Percentiles rank a stretch among this genome's conserved stretches.
phyloP scores from a whole-genome alignment of 192 early-diverging fungal genomes.

The Chytriomyces sp. region DNA sequence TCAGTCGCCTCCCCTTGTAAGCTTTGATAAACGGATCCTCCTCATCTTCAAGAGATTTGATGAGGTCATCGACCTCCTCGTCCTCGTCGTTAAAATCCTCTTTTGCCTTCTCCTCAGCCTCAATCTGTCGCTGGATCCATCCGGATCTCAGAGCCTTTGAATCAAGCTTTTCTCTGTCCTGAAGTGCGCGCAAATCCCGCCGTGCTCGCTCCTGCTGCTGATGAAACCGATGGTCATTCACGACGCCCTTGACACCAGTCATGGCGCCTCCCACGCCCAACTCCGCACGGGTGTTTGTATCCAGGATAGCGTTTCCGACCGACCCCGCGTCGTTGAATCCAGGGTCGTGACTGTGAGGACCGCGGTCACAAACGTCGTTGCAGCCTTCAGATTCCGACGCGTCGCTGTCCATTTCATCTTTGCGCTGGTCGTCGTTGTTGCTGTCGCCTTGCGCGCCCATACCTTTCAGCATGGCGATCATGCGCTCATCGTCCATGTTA shows the following conservation, averaged over 20 bases:
- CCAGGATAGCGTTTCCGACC: constrained; percentile 22
- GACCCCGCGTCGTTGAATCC: neutral
- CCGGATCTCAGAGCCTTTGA: constrained; percentile 45
- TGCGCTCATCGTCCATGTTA: constrained; percentile 22
- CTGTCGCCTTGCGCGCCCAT: constrained; percentile 25
- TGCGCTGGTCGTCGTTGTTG: constrained; percentile 29
- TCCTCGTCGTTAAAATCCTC: constrained; percentile 30
- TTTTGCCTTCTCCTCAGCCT: constrained; percentile 38
- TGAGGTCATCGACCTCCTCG: constrained; percentile 40
- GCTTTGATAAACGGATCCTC: constrained; percentile 42
- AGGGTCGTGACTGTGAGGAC: neutral
- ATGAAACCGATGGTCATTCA: constrained; percentile 59
- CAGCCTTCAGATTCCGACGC: neutral
- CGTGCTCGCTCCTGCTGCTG: constrained; percentile 52
- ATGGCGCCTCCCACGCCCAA: constrained; percentile 48
- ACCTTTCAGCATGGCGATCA: constrained; percentile 10
- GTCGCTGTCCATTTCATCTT: constrained; percentile 9
- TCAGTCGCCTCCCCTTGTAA: constrained; percentile 40
- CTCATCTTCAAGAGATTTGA: constrained; percentile 40
- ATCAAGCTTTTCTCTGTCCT: constrained; percentile 21
- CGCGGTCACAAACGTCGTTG: neutral
- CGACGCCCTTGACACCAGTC: constrained; percentile 62
- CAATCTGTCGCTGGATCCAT: constrained; percentile 53
- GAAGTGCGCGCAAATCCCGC: constrained; percentile 11
- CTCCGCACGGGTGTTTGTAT: constrained; percentile 39